phyloP scores from a whole-genome alignment of 495 filamentous ascomycete species.

The Penicillium argentinense region DNA sequence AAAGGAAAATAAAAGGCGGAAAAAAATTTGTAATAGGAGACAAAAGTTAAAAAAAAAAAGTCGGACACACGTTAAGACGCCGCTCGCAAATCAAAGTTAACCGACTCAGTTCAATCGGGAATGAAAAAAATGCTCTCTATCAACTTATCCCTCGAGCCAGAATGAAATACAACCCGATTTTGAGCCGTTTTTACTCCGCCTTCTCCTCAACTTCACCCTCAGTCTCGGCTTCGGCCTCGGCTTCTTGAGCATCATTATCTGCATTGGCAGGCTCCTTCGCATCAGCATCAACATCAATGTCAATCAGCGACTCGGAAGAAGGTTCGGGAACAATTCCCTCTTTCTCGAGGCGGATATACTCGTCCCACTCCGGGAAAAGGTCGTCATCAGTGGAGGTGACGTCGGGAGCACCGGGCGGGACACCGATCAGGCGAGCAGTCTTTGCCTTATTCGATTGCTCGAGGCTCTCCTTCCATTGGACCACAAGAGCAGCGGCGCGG shows the following conservation, averaged over 20 bases:
- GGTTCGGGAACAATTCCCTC: conserved; percentile 53
- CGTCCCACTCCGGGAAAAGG: conserved; percentile 93
- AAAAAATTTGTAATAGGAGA: conserved; percentile 4
- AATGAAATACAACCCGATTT: conserved; percentile 17
- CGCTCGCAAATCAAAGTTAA: conserved; percentile 30
- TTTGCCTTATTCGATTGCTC: conserved; percentile 80
- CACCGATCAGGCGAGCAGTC: conserved; percentile 75
- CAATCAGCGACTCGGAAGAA: conserved; percentile 47
- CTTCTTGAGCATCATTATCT: conserved; percentile 37
- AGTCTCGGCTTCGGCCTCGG: conserved; percentile 18
- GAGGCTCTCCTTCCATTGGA: conserved; percentile 75
- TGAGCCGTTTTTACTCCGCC: conserved; percentile 23
- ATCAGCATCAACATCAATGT: conserved; percentile 43
- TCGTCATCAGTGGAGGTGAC: conserved; percentile 74
- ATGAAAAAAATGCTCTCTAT: conserved; percentile 29
- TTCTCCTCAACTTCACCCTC: conserved; percentile 19
- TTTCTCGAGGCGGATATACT: conserved; percentile 78
- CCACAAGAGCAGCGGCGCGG: conserved; percentile 63
- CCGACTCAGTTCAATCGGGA: conserved; percentile 21
- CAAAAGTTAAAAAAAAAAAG: conserved; percentile 15
- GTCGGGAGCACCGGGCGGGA: conserved; percentile 62
- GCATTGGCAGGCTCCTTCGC: conserved; percentile 29
- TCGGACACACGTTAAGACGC: conserved; percentile 37
- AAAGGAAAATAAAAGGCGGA: conserved; percentile 7
- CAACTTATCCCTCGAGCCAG: conserved; percentile 19